phyloP scores from a whole-genome alignment of 2,329 filamentous ascomycete genomes.

The Didymella lethalis region DNA sequence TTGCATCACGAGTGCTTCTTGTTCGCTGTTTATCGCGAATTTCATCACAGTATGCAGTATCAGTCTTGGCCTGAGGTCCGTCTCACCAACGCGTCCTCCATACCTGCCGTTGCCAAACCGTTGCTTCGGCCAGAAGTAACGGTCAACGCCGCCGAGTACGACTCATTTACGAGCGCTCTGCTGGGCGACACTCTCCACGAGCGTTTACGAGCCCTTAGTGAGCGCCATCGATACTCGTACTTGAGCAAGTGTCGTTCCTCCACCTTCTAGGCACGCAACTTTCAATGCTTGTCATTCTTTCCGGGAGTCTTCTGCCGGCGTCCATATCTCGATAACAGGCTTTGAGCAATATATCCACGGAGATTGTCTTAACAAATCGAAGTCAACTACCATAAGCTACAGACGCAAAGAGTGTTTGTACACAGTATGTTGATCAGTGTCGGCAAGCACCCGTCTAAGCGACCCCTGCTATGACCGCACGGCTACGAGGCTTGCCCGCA shows the following conservation, averaged over 20 bases:
- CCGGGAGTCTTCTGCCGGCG: background rate
- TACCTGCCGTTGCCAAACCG: background rate
- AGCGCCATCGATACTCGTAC: conserved; percentile 1
- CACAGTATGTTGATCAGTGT: background rate
- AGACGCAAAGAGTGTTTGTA: background rate
- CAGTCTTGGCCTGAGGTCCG: background rate
- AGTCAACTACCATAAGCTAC: background rate
- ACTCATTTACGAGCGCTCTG: background rate
- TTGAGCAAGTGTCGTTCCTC: background rate
- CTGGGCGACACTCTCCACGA: conserved; percentile 1
- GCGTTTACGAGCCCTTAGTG: background rate
- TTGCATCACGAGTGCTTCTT: background rate
- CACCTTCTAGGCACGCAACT: background rate
- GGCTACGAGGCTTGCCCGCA: background rate
- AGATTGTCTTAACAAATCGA: too few relatives aligned
- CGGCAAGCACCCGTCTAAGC: background rate
- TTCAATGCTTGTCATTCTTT: background rate
- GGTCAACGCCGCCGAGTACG: background rate
- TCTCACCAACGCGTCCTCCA: background rate
- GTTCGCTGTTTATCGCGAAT: background rate
- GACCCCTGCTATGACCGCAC: conserved; percentile 8
- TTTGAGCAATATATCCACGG: background rate
- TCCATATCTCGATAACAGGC: background rate
- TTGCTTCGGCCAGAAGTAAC: conserved; percentile 10
- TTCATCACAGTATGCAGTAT: background rate